Conservation (phyloP, 1,284 basidiomycete species). For the Earliella scabrosa region DNA sequence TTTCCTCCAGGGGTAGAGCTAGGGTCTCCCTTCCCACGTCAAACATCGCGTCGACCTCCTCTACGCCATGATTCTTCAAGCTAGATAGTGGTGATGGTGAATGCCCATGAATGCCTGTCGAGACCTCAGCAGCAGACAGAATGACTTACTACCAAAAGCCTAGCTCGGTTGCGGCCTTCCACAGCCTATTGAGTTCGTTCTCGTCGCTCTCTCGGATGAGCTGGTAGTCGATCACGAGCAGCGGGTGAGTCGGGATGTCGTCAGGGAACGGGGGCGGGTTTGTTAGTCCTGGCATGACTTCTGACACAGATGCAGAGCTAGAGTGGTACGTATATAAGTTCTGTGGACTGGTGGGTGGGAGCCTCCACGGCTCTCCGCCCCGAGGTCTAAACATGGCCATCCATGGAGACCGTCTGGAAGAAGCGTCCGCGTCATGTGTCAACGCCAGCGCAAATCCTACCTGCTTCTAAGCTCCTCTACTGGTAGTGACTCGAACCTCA, state of each 20-base stretch:
- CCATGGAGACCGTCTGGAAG: too few species aligned
- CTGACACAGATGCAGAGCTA: too few species aligned
- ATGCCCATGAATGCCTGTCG: neutral
- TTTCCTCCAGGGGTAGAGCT: slow-evolving; percentile 36
- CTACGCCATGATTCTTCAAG: slow-evolving; percentile 40
- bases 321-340: too few species aligned
- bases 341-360: too few species aligned
- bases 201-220: slow-evolving; percentile 28
- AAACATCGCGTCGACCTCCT: slow-evolving; percentile 38
- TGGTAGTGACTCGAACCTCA: too few species aligned
- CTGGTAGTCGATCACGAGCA: slow-evolving; percentile 38
- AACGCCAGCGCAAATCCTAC: too few species aligned
- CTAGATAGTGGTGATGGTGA: slow-evolving; percentile 16
- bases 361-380: too few species aligned
- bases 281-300: slow-evolving; percentile 6
- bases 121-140: neutral
- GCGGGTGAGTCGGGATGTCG: slow-evolving; percentile 34
- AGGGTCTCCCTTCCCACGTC: slow-evolving; percentile 39
- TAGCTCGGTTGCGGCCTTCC: slow-evolving; percentile 33
- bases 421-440: too few species aligned
- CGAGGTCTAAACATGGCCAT: too few species aligned
- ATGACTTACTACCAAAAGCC: slow-evolving; percentile 35
- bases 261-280: slow-evolving; percentile 35
- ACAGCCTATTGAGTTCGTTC: slow-evolving; percentile 30
- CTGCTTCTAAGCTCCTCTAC: too few species aligned